A percentile compares a stretch with the other conserved stretches of the same genome.
phyloP scores from a whole-genome alignment of 352 stramenopile species.

The Aphanomyces stellatus region DNA sequence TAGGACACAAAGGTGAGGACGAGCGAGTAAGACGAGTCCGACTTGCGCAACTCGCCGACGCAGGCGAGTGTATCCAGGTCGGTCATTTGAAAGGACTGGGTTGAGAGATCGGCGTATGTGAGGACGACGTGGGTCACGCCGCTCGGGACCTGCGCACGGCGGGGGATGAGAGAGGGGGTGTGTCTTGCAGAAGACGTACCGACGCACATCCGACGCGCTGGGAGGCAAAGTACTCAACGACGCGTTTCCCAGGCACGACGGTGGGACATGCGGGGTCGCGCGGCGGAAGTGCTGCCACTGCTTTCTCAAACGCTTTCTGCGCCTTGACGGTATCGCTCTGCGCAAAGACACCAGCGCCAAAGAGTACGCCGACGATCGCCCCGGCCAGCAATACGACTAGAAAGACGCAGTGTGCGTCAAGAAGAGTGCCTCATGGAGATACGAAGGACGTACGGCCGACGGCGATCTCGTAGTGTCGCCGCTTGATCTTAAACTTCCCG shows the following conservation, averaged over 20 bases:
- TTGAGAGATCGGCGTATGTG: background rate
- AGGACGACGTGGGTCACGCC: conserved; percentile 18
- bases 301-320: background rate
- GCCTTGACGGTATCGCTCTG: background rate
- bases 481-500: conserved; percentile 5
- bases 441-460: background rate
- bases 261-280: background rate
- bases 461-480: background rate
- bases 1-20: background rate
- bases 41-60: conserved; percentile 4
- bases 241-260: background rate
- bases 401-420: background rate
- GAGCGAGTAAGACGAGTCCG: background rate
- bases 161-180: background rate
- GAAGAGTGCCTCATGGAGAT: background rate
- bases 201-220: background rate
- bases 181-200: background rate
- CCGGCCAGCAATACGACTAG: background rate
- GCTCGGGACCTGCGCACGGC: background rate
- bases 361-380: background rate
- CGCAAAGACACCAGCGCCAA: background rate
- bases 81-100: background rate
- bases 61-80: background rate
- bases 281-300: background rate
- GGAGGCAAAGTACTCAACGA: background rate